These are phyloP conservation scores for Aristolochia contorta DNA, from an alignment of 164 flowering plant species.

Conservation along the genomic window DNA sequence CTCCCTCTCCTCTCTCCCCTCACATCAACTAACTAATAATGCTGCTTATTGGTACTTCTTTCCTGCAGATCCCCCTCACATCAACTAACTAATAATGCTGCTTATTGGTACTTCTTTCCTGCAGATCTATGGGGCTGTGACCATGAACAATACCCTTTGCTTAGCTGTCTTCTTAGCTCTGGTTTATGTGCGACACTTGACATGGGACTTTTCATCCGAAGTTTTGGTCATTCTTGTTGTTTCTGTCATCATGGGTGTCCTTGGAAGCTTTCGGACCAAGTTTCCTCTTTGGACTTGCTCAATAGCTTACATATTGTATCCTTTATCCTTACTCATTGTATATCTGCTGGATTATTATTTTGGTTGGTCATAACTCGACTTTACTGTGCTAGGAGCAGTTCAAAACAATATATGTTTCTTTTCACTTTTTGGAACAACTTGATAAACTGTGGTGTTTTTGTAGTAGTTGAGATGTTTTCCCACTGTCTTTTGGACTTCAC, in stretches of 20 bases:
- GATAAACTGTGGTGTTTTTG: too few species aligned
- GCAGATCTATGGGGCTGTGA: constrained; percentile 72
- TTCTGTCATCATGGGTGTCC: constrained; percentile 49
- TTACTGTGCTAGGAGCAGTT: too few species aligned
- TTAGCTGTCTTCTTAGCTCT: constrained; percentile 58
- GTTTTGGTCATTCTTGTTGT: constrained; percentile 61
- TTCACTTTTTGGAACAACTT: too few species aligned
- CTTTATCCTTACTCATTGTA: constrained; percentile 58
- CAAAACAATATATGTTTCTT: too few species aligned
- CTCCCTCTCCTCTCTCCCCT: not conserved
- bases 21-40: not conserved
- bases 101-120: too few species aligned
- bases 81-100: too few species aligned
- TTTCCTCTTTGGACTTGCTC: constrained; percentile 70
- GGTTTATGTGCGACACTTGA: constrained; percentile 49
- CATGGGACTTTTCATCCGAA: constrained; percentile 82
- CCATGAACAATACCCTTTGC: constrained; percentile 70
- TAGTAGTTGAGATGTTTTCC: too few species aligned
- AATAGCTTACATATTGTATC: constrained; percentile 52
- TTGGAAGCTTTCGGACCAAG: constrained; percentile 55
- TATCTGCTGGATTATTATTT: constrained; percentile 58
- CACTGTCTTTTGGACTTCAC: too few species aligned
- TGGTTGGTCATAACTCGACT: constrained; percentile 45
- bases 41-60: not conserved
- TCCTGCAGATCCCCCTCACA: too few species aligned